Conservation (phyloP, 805 yeast species). For the Jamesozyma gamospora region DNA sequence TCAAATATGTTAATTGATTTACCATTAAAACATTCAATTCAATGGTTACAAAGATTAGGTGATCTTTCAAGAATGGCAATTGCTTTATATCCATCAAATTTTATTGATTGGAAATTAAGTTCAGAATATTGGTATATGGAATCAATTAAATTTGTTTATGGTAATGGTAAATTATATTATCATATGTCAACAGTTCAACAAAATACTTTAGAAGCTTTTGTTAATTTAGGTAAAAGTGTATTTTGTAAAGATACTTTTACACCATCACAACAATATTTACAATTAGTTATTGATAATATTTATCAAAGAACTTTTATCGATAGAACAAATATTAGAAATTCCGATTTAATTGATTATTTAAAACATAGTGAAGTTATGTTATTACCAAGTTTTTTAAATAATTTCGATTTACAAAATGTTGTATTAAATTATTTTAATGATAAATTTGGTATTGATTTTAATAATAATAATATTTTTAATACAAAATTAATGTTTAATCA, state of each 20-base stretch:
- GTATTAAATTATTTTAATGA: slow-evolving; percentile 57
- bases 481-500: slow-evolving; percentile 33
- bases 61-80: slow-evolving; percentile 83
- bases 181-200: slow-evolving; percentile 84
- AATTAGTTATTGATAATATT: slow-evolving; percentile 70
- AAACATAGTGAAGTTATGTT: slow-evolving; percentile 59
- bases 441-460: slow-evolving; percentile 53
- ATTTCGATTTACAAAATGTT: slow-evolving; percentile 45
- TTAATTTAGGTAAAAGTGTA: slow-evolving; percentile 69
- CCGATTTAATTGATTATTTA: slow-evolving; percentile 28
- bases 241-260: slow-evolving; percentile 76
- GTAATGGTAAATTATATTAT: slow-evolving; percentile 78
- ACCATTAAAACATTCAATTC: slow-evolving; percentile 28
- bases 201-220: slow-evolving; percentile 59
- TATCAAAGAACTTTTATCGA: slow-evolving; percentile 43
- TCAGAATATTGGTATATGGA: slow-evolving; percentile 77
- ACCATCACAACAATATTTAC: slow-evolving; percentile 69
- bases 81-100: slow-evolving; percentile 67
- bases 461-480: slow-evolving; percentile 54
- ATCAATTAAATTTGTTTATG: slow-evolving; percentile 64
- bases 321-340: slow-evolving; percentile 22
- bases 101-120: slow-evolving; percentile 76
- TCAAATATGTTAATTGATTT: slow-evolving; percentile 33
- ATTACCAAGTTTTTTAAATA: slow-evolving; percentile 47
- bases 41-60: slow-evolving; percentile 79